Base-by-base conservation (phyloP, 2,329 filamentous ascomycete species). In the Elsinoe fawcettii region DNA sequence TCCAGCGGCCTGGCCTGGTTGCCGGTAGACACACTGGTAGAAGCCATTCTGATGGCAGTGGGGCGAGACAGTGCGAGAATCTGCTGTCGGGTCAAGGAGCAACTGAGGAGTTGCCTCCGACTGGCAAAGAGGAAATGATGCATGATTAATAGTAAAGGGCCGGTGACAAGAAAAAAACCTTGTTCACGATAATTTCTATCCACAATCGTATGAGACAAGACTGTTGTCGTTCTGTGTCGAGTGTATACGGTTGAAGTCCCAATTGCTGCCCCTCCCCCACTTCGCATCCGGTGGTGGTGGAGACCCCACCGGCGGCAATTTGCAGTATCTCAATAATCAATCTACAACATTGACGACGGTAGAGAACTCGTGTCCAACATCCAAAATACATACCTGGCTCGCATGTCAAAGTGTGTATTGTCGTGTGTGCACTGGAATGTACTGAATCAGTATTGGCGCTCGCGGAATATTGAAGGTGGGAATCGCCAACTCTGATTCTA, bases 1-100 rank as follows among this genome's bases (percentile, higher is more conserved):
- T 88, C 83, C 4, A 77, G 68, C 11, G 73, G 64, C 57, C 75
- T 70, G 25, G 63, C 61, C 23, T 62, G 63, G 18, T 66, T 62
- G 51, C 65, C 63, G 20, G 64, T 63, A 25, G 61, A 62, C 22
- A 75, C 62, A 57, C 74, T 75, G 18, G 73, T 75, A 0, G 73
- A 74, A 5, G 65, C 67, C 12, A 67, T 73, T 30, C 72, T 66
- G 16, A 62, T 61, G 41, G 67, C 61, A 25, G 62, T 54, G 43
- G 72, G 73, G 58, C 70, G 67, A 27, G 71, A 73, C 72, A 74
- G 74, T 36, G 32, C 68, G 62, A 44, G 32, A 20, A 23, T 6
- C 20, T 51, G 46, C n/a, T 51, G 25, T 32, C 41, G 41, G 14
- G 25, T 51, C 46, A 51, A 11, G 11, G 46, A 51, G 16, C 30